phyloP scores from a whole-genome alignment of 2,329 filamentous ascomycete species.

The Aspergillus jensenii region DNA sequence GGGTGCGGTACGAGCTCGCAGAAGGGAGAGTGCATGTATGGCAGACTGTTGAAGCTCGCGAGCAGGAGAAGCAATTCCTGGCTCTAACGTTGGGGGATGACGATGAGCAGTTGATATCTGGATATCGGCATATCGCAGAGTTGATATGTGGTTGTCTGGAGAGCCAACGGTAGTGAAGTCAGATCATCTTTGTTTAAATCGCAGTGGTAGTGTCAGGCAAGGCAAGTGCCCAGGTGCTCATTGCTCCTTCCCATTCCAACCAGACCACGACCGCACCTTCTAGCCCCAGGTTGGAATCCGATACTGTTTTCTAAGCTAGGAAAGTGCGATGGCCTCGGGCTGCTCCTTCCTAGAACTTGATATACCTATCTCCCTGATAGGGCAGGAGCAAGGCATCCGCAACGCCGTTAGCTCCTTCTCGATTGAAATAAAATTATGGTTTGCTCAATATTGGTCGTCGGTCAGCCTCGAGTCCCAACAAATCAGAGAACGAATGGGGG shows the following conservation, averaged over 20 bases:
- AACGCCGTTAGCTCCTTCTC: not conserved
- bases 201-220: not conserved
- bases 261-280: not conserved
- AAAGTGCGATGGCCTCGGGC: too few species aligned
- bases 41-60: constrained; percentile 12
- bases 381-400: not conserved
- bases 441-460: not conserved
- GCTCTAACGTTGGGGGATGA: constrained; percentile 1
- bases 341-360: too few species aligned
- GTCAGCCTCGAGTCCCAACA: too few species aligned
- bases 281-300: not conserved
- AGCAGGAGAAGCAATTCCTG: constrained; percentile 10
- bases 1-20: constrained; percentile 9
- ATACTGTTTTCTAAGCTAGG: not conserved
- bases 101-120: constrained; percentile 6
- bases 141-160: constrained; percentile 32
- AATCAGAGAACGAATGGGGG: not conserved
- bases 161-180: not conserved
- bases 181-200: not conserved
- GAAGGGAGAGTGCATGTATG: constrained; percentile 11
- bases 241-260: not conserved
- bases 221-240: not conserved
- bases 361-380: not conserved
- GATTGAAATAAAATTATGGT: not conserved
- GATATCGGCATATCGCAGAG: constrained; percentile 20